phyloP scores from a whole-genome alignment of 768 basidiomycete species.

The Ephemerocybe angulata region DNA sequence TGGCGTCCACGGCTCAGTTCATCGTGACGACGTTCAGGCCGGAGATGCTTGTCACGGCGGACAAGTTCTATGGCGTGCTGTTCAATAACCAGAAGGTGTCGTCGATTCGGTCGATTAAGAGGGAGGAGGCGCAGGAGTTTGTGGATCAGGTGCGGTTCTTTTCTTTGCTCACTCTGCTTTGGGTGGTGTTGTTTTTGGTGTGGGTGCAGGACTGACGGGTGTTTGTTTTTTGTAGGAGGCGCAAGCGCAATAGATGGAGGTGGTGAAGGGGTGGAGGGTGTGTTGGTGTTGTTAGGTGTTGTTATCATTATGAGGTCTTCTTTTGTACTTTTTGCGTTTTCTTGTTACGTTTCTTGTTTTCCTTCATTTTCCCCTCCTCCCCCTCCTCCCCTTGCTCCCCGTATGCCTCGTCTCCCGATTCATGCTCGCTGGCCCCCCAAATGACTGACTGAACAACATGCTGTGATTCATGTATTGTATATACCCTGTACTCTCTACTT shows the following conservation, averaged over 20 bases:
- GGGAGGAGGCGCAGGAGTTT: conserved; percentile 91
- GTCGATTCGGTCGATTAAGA: conserved; percentile 79
- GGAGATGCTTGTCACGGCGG: conserved; percentile 93
- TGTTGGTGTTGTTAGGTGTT: not conserved
- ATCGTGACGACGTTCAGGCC: conserved; percentile 98
- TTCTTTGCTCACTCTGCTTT: not conserved
- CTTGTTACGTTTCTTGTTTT: not conserved
- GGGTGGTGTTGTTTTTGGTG: too few species aligned
- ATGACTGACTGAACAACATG: too few species aligned
- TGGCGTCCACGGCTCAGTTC: conserved; percentile 87
- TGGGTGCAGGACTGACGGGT: not conserved
- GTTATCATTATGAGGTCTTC: not conserved
- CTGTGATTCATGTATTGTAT: not conserved
- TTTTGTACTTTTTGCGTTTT: not conserved
- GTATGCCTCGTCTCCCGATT: not conserved
- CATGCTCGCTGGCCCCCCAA: not conserved
- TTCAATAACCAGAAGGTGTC: conserved; percentile 96
- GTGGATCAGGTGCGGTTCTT: conserved; percentile 69
- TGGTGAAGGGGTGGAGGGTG: too few species aligned
- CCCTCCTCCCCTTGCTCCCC: not conserved
- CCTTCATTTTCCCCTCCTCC: not conserved
- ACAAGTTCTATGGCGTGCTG: conserved; percentile 95
- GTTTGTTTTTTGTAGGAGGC: conserved; percentile 22
- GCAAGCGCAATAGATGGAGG: conserved; percentile 29
- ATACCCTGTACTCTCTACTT: conserved; percentile 1